A percentile compares a stretch with the other conserved stretches of the same genome.
Evolutionary conservation across 192 early-diverging fungal genomes (phyloP).

Genomic region (Podila verticillata): DNA sequence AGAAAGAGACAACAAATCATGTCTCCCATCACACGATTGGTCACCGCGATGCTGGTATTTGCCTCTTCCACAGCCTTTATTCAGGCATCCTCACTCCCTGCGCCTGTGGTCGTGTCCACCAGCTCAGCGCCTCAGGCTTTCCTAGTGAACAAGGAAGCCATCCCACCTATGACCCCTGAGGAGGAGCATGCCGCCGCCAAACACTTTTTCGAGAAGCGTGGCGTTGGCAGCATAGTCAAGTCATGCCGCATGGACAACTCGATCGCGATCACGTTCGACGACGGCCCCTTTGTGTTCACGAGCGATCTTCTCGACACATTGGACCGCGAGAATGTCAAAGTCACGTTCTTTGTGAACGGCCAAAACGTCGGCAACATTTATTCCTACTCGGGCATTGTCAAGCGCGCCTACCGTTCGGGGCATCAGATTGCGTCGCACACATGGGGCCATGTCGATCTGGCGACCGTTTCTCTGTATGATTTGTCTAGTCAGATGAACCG

Average conservation of each 20-base stretch:
- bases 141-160: not conserved
- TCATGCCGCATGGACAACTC: conserved; percentile 3
- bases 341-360: conserved; percentile 50
- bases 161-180: not conserved
- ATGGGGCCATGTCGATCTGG: conserved; percentile 56
- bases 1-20: too few relatives aligned
- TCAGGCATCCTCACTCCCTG: too few relatives aligned
- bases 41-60: too few relatives aligned
- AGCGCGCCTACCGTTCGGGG: conserved; percentile 54
- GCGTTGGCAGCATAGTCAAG: not conserved
- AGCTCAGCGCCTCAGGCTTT: not conserved
- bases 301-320: conserved; percentile 28
- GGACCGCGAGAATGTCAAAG: conserved; percentile 16
- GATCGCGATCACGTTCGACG: conserved; percentile 38
- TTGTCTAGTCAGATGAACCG: conserved; percentile 9
- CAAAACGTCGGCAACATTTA: conserved; percentile 20
- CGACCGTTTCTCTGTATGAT: conserved; percentile 28
- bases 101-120: too few relatives aligned
- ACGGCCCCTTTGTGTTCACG: conserved; percentile 28
- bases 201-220: conserved; percentile 11
- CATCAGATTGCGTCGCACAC: conserved; percentile 69
- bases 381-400: conserved; percentile 19
- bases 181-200: not conserved
- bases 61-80: too few relatives aligned
- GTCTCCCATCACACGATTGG: too few relatives aligned